These are phyloP conservation scores for Mycena latifolia DNA, from an alignment of 768 basidiomycete genomes.

Conservation along the genomic window DNA sequence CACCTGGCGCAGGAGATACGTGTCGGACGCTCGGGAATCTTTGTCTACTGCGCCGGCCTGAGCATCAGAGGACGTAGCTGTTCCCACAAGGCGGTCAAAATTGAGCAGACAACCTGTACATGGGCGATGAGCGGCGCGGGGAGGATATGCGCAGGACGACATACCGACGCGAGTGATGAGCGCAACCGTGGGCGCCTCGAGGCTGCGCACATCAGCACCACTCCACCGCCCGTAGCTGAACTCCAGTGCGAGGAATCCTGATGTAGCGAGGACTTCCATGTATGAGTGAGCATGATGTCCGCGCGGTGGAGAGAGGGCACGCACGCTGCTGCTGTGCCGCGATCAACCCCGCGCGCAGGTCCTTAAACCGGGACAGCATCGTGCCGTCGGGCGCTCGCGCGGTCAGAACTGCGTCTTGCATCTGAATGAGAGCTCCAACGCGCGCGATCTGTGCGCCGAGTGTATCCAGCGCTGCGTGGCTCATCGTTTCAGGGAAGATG, in stretches of 20 bases:
- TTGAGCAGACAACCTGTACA: conserved; percentile 19
- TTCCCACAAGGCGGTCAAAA: conserved; percentile 41
- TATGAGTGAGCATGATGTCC: neutral
- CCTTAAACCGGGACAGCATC: conserved; percentile 4
- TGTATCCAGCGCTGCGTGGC: conserved; percentile 52
- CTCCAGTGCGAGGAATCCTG: conserved; percentile 54
- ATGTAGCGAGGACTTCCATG: conserved; percentile 45
- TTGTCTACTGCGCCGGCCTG: conserved; percentile 3
- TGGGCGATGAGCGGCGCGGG: no score
- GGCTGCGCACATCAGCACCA: conserved; percentile 52
- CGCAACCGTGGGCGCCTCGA: conserved; percentile 49
- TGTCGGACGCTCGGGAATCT: conserved; percentile 42
- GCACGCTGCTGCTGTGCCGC: conserved; percentile 22
- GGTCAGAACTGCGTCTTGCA: conserved; percentile 45
- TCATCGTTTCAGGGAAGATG: conserved; percentile 67
- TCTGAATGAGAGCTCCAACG: conserved; percentile 43
- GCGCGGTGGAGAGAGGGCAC: neutral
- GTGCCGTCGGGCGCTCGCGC: neutral
- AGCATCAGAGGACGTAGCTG: conserved; percentile 26
- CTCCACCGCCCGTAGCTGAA: conserved; percentile 61
- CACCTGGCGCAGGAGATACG: conserved; percentile 12
- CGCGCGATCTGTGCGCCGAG: conserved; percentile 44
- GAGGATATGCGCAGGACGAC: conserved; percentile 11
- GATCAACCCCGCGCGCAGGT: conserved; percentile 1
- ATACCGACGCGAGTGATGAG: conserved; percentile 52